phyloP scores from a whole-genome alignment of 2,329 filamentous ascomycete species.

The Elsinoe arachidis region DNA sequence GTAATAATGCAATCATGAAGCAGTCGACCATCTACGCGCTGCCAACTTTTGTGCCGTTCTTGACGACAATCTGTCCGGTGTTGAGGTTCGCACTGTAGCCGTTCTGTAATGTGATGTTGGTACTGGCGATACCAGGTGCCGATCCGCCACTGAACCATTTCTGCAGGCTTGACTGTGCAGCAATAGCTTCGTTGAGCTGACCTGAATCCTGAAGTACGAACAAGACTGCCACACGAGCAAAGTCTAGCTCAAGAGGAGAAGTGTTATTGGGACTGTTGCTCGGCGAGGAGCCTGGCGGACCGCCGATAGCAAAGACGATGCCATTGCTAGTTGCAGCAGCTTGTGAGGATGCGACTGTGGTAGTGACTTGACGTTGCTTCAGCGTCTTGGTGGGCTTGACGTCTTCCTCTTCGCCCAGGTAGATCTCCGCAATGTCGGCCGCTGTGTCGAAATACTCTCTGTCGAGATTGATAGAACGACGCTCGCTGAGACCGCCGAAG shows the following conservation, averaged over 20 bases:
- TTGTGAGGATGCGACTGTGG: slow-evolving; percentile 11
- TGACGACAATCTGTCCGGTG: slow-evolving; percentile 15
- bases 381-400: slow-evolving; percentile 13
- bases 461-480: slow-evolving; percentile 13
- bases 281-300: slow-evolving; percentile 17
- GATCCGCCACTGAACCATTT: slow-evolving; percentile 23
- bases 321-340: slow-evolving; percentile 27
- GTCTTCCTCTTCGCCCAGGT: neutral
- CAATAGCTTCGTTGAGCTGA: slow-evolving; percentile 32
- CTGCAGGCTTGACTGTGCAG: slow-evolving; percentile 37
- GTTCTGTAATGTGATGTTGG: slow-evolving; percentile 24
- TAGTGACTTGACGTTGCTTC: slow-evolving; percentile 6
- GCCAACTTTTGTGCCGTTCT: slow-evolving; percentile 23
- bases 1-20: neutral
- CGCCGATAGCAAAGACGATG: slow-evolving; percentile 24
- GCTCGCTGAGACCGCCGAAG: slow-evolving; percentile 51
- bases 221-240: slow-evolving; percentile 39
- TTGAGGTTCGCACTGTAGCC: slow-evolving; percentile 22
- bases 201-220: slow-evolving; percentile 36
- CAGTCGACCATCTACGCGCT: neutral
- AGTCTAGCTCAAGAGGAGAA: slow-evolving; percentile 30
- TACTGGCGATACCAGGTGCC: slow-evolving; percentile 16
- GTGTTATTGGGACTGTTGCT: slow-evolving; percentile 18
- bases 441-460: neutral
- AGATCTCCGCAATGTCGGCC: neutral